Percentiles rank a stretch among this genome's conserved stretches.
phyloP scores from a whole-genome alignment of 139 green algal genomes.

The Astrephomene gubernaculifera region DNA sequence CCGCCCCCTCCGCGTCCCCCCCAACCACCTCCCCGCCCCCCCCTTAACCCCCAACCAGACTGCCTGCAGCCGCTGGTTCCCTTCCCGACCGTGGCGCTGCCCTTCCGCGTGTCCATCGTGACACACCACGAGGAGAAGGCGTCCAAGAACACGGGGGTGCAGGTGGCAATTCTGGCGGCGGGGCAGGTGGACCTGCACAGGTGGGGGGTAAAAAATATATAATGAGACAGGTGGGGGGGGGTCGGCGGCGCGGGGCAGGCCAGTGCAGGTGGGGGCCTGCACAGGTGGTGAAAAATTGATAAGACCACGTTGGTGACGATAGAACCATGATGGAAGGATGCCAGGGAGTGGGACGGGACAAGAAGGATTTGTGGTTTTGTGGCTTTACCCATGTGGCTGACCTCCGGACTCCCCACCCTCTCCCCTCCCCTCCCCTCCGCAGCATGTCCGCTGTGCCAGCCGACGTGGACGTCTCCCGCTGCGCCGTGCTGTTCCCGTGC shows the following conservation, averaged over 20 bases:
- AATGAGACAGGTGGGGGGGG: too few relatives aligned
- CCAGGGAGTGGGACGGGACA: too few relatives aligned
- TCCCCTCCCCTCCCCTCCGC: not conserved
- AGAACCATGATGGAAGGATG: too few relatives aligned
- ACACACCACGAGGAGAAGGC: slow-evolving; percentile 52
- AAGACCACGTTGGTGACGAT: too few relatives aligned
- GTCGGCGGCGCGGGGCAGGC: too few relatives aligned
- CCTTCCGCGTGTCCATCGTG: slow-evolving; percentile 65
- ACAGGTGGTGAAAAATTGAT: too few relatives aligned
- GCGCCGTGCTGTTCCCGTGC: slow-evolving; percentile 64
- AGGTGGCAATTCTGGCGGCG: slow-evolving; percentile 51
- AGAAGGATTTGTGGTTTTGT: too few relatives aligned
- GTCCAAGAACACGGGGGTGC: slow-evolving; percentile 69
- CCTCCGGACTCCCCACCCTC: too few relatives aligned
- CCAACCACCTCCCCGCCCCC: not conserved
- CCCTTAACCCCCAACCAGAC: slow-evolving; percentile 49
- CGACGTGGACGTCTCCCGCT: slow-evolving; percentile 48
- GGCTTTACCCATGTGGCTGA: too few relatives aligned
- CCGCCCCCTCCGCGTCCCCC: too few relatives aligned
- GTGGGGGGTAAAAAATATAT: slow-evolving; percentile 42
- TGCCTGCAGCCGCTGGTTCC: slow-evolving; percentile 59
- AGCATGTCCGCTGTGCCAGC: slow-evolving; percentile 49
- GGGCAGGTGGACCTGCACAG: slow-evolving; percentile 56
- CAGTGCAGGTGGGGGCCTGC: too few relatives aligned
- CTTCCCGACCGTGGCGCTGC: slow-evolving; percentile 53